These are phyloP conservation scores for Blastobotrys ciferrii DNA, from an alignment of 1,139 yeast genomes.

Conservation along the genomic window DNA sequence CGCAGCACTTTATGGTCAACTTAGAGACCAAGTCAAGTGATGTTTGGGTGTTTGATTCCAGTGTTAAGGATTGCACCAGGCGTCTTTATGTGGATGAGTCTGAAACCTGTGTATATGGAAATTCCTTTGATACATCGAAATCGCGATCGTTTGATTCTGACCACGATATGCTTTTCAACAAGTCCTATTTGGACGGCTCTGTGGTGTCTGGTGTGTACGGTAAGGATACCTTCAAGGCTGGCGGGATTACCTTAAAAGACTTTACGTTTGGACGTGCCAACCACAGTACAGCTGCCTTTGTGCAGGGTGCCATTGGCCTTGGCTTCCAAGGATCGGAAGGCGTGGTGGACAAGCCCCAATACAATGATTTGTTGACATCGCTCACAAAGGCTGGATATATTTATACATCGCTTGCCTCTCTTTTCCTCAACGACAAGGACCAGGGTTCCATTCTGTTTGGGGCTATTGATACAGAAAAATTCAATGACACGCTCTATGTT, in stretches of 20 bases:
- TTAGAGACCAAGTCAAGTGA: constrained; percentile 23
- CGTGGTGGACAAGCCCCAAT: constrained; percentile 13
- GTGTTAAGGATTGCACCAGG: constrained; percentile 16
- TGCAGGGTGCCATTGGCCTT: constrained; percentile 27
- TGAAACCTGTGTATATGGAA: constrained; percentile 16
- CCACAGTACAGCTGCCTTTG: constrained; percentile 15
- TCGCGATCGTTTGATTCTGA: constrained; percentile 19
- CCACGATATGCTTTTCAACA: constrained; percentile 13
- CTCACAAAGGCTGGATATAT: constrained; percentile 32
- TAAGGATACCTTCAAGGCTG: constrained; percentile 21
- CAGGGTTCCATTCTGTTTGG: constrained; percentile 15
- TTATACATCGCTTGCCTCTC: constrained; percentile 1
- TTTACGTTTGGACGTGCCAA: constrained; percentile 25
- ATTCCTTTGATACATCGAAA: constrained; percentile 16
- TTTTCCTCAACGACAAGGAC: constrained; percentile 3
- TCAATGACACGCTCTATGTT: constrained; percentile 15
- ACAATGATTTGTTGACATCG: constrained; percentile 25
- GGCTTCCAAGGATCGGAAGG: constrained; percentile 18
- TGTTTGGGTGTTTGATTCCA: constrained; percentile 20
- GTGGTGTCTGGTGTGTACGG: constrained; percentile 22
- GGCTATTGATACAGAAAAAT: constrained; percentile 12
- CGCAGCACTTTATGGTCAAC: constrained; percentile 20
- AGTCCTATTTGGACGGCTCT: constrained; percentile 20
- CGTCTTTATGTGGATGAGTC: constrained; percentile 1
- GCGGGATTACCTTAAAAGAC: constrained; percentile 12